Conservation (phyloP, 768 basidiomycete species). For the Boletus rubescentipes region DNA sequence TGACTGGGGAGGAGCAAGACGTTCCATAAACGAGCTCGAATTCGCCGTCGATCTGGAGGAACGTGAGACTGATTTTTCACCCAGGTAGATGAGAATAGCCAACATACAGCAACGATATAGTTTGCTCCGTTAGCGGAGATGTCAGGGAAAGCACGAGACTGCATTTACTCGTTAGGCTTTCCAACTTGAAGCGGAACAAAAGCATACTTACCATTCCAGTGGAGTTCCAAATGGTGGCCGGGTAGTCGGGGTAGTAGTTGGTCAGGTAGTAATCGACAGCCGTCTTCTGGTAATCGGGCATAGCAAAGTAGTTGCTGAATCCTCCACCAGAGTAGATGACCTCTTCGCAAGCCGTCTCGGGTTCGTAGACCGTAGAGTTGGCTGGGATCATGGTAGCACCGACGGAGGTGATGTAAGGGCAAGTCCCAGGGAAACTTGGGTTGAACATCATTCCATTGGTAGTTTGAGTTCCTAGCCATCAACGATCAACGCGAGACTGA, state of each 20-base stretch:
- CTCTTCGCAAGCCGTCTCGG: constrained; percentile 32
- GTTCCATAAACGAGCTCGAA: constrained; percentile 37
- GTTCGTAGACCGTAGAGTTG: constrained; percentile 27
- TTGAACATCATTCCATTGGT: constrained; percentile 35
- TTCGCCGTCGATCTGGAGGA: constrained; percentile 33
- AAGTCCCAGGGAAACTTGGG: constrained; percentile 43
- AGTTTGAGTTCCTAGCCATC: constrained; percentile 26
- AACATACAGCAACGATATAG: constrained; percentile 22
- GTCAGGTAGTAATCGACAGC: constrained; percentile 30
- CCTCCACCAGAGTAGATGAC: constrained; percentile 31
- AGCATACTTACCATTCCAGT: constrained; percentile 3
- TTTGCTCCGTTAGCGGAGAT: constrained; percentile 38
- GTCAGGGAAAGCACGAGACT: constrained; percentile 39
- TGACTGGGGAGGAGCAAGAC: constrained; percentile 32
- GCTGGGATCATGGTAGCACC: constrained; percentile 48
- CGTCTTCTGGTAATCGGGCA: constrained; percentile 39
- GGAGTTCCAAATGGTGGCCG: constrained; percentile 25
- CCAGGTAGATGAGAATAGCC: not conserved
- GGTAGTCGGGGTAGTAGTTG: constrained; percentile 24
- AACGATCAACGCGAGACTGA: not conserved
- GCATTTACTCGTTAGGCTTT: constrained; percentile 33
- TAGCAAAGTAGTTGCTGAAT: constrained; percentile 43
- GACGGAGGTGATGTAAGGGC: constrained; percentile 43
- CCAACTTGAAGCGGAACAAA: constrained; percentile 12
- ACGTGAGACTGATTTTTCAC: not conserved